A percentile compares a stretch with the other conserved stretches of the same genome.
Conservation (phyloP, 768 basidiomycete species). For the Boletus rufocinnamomeus region DNA sequence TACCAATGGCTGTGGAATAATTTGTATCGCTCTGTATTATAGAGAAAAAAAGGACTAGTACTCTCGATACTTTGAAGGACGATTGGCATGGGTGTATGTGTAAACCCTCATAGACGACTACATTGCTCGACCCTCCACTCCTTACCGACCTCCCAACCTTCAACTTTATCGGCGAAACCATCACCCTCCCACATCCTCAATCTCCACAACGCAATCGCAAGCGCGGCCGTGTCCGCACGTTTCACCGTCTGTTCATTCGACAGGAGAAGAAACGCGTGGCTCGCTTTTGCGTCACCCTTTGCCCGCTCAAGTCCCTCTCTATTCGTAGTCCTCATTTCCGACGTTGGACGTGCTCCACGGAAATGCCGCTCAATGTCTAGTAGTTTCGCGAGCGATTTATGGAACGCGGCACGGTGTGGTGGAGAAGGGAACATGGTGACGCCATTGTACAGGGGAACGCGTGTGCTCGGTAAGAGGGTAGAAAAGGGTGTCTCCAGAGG, state of each 20-base stretch:
- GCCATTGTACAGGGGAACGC: constrained; percentile 71
- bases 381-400: constrained; percentile 48
- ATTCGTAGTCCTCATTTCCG: neutral
- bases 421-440: constrained; percentile 61
- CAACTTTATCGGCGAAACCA: constrained; percentile 13
- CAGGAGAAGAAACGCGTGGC: constrained; percentile 69
- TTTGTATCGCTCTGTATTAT: constrained; percentile 12
- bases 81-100: neutral
- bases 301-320: neutral
- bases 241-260: constrained; percentile 50
- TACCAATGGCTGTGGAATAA: constrained; percentile 50
- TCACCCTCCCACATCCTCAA: constrained; percentile 73
- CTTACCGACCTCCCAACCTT: constrained; percentile 42
- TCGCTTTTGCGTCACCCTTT: constrained; percentile 46
- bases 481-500: constrained; percentile 17
- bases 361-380: constrained; percentile 47
- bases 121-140: constrained; percentile 27
- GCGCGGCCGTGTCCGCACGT: constrained; percentile 60
- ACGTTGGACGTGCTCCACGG: constrained; percentile 10
- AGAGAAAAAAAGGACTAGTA: neutral
- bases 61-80: neutral
- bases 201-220: constrained; percentile 79
- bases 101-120: constrained; percentile 5
- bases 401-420: constrained; percentile 60
- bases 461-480: constrained; percentile 32